Conservation (phyloP, 169 alveolate genomes). For the Plasmodium gonderi region DNA sequence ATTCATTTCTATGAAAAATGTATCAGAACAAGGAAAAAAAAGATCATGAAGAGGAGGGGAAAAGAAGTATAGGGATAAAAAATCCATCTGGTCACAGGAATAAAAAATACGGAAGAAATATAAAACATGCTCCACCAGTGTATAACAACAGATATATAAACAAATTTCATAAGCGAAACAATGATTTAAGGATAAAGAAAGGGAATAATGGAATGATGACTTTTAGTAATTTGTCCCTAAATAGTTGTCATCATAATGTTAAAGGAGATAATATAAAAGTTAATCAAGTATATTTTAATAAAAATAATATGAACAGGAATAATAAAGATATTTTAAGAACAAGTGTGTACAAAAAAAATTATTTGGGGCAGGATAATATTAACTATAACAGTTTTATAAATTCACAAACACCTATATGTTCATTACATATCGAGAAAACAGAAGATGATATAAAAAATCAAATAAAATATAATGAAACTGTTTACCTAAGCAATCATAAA, state of each 20-base stretch:
- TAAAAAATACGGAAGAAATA: constrained; percentile 38
- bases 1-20: too few species aligned
- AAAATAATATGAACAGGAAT: neutral
- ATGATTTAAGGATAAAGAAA: neutral
- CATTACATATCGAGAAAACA: constrained; percentile 72
- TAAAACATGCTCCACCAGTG: constrained; percentile 16
- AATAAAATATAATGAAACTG: neutral
- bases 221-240: constrained; percentile 12
- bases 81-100: constrained; percentile 28
- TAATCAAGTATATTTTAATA: neutral
- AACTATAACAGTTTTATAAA: constrained; percentile 56
- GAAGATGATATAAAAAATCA: constrained; percentile 65
- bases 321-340: constrained; percentile 15
- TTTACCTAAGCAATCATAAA: neutral
- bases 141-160: constrained; percentile 57
- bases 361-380: constrained; percentile 60
- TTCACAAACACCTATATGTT: constrained; percentile 54
- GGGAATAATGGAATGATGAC: constrained; percentile 11
- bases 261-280: constrained; percentile 19
- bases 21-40: constrained; percentile 30
- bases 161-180: constrained; percentile 37
- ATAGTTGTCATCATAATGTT: constrained; percentile 1
- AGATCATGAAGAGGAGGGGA: constrained; percentile 54
- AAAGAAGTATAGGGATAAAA: neutral
- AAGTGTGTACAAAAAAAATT: constrained; percentile 32